A percentile compares a stretch with the other conserved stretches of the same genome.
phyloP scores from a whole-genome alignment of 768 basidiomycete genomes.

The Kwoniella shandongensis region DNA sequence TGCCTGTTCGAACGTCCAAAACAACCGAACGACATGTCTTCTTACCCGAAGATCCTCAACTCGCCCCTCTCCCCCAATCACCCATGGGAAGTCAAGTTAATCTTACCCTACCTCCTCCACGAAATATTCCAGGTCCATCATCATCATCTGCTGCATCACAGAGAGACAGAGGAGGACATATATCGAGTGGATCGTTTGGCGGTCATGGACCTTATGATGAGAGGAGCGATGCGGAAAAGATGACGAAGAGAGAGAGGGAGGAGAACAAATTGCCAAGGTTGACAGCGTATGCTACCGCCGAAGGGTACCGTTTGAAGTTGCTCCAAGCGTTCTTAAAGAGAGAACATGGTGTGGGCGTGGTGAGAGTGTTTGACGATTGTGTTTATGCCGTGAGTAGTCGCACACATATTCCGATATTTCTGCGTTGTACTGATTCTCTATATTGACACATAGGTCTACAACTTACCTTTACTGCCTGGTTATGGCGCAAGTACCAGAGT shows the following conservation, averaged over 20 bases:
- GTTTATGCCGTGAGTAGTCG: constrained; percentile 72
- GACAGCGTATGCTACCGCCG: constrained; percentile 86
- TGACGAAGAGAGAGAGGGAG: constrained; percentile 81
- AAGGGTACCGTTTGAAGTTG: constrained; percentile 78
- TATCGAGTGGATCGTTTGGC: background rate
- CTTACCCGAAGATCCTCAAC: constrained; percentile 86
- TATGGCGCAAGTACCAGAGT: constrained; percentile 81
- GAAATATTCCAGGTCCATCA: background rate
- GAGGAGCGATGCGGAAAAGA: constrained; percentile 81
- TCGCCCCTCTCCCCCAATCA: constrained; percentile 62
- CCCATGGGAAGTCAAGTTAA: constrained; percentile 40
- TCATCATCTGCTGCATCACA: constrained; percentile 2
- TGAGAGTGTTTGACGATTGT: constrained; percentile 91
- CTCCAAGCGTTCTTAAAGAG: constrained; percentile 82
- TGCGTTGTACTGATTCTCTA: background rate
- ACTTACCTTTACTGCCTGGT: constrained; percentile 84
- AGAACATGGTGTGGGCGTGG: constrained; percentile 77
- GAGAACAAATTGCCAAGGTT: constrained; percentile 76
- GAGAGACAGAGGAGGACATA: background rate
- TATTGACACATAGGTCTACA: constrained; percentile 65
- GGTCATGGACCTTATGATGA: constrained; percentile 58
- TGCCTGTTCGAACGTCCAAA: constrained; percentile 70
- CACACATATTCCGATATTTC: background rate
- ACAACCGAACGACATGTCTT: constrained; percentile 87
- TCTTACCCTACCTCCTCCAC: constrained; percentile 29